Conservation (phyloP, 2,329 filamentous ascomycete genomes). For the Pseudocercospora ulei region DNA sequence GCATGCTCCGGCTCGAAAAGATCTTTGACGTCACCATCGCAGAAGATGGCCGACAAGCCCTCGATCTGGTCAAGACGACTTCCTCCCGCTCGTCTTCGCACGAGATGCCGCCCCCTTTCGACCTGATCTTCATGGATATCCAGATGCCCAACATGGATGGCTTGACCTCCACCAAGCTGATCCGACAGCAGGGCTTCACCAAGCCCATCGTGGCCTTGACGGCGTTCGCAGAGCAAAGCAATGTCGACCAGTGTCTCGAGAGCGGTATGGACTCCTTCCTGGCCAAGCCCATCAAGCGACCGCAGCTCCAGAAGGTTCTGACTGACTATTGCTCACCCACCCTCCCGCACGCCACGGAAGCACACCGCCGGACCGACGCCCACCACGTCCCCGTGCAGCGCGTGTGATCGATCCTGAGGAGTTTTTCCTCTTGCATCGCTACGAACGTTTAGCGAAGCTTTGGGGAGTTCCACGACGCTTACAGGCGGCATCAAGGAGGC, state of each 20-base stretch:
- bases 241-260: constrained; percentile 56
- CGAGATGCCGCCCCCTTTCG: constrained; percentile 48
- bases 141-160: constrained; percentile 89
- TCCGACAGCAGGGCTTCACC: constrained; percentile 74
- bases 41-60: constrained; percentile 56
- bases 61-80: constrained; percentile 61
- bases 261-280: constrained; percentile 90
- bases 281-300: constrained; percentile 63
- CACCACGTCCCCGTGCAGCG: too few species aligned
- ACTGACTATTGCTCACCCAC: constrained; percentile 56
- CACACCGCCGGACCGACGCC: neutral
- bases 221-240: constrained; percentile 82
- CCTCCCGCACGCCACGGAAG: neutral
- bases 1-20: constrained; percentile 64
- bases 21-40: constrained; percentile 80
- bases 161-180: constrained; percentile 72
- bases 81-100: constrained; percentile 8
- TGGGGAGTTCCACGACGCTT: too few species aligned
- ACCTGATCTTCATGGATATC: constrained; percentile 83
- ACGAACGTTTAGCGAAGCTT: too few species aligned
- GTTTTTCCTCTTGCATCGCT: too few species aligned
- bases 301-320: constrained; percentile 73
- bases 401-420: too few species aligned
- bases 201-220: constrained; percentile 85
- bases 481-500: too few species aligned